phyloP scores from a whole-genome alignment of 176 grass and related monocot genomes.

The Melocanna baccifera region DNA sequence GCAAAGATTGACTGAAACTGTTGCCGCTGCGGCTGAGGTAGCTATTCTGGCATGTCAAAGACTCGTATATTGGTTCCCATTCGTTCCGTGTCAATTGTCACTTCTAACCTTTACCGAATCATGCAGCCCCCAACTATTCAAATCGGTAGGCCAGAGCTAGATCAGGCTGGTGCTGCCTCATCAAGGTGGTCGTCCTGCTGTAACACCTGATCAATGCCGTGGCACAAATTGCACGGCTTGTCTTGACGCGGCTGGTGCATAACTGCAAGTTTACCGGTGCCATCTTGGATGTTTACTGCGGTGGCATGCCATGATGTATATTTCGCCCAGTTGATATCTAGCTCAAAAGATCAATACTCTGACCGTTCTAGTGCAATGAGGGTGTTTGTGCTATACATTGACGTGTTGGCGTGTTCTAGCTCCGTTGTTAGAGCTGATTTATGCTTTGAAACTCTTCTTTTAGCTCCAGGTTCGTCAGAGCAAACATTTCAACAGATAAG shows the following conservation, averaged over 20 bases:
- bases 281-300: background rate
- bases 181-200: slow-evolving; percentile 65
- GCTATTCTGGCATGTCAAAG: background rate
- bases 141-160: slow-evolving; percentile 58
- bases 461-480: slow-evolving; percentile 15
- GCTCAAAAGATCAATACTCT: slow-evolving; percentile 20
- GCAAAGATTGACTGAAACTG: slow-evolving; percentile 71
- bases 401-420: background rate
- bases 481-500: slow-evolving; percentile 15
- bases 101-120: slow-evolving; percentile 25
- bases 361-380: slow-evolving; percentile 9
- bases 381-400: slow-evolving; percentile 10
- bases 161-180: slow-evolving; percentile 29
- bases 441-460: slow-evolving; percentile 14
- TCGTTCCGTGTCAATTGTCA: background rate
- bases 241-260: background rate
- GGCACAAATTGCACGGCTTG: background rate
- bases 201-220: slow-evolving; percentile 41
- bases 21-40: slow-evolving; percentile 62
- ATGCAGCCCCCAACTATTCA: slow-evolving; percentile 60
- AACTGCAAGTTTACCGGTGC: slow-evolving; percentile 13
- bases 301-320: slow-evolving; percentile 45
- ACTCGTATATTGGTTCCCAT: background rate
- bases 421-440: slow-evolving; percentile 25
- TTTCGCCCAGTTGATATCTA: slow-evolving; percentile 31